A percentile compares a stretch with the other conserved stretches of the same genome.
These are phyloP conservation scores for Xylaria nigripes DNA, from an alignment of 495 filamentous ascomycete genomes.

Conservation along the genomic window DNA sequence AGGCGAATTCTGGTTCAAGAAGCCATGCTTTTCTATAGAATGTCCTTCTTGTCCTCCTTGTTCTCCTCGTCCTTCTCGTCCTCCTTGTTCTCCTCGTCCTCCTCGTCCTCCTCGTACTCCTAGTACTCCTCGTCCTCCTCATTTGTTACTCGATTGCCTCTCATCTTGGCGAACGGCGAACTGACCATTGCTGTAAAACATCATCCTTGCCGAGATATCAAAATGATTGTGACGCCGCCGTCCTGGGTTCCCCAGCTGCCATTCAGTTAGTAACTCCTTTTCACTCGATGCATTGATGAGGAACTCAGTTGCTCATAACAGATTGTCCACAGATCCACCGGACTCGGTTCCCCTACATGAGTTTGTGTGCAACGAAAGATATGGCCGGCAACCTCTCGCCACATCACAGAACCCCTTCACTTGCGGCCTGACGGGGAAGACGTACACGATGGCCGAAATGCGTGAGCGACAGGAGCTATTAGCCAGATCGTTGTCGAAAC, in stretches of 20 bases:
- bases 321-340: constrained; percentile 44
- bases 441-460: constrained; percentile 59
- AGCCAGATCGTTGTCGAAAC: constrained; percentile 61
- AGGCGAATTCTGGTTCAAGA: too few relatives aligned
- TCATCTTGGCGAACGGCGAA: background rate
- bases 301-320: constrained; percentile 3
- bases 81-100: too few relatives aligned
- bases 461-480: constrained; percentile 60
- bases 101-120: too few relatives aligned
- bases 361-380: constrained; percentile 68
- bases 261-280: constrained; percentile 31
- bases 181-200: background rate
- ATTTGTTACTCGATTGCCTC: too few relatives aligned
- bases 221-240: constrained; percentile 74
- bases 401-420: constrained; percentile 68
- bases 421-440: constrained; percentile 67
- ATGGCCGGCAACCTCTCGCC: constrained; percentile 58
- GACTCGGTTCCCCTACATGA: constrained; percentile 70
- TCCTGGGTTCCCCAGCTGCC: constrained; percentile 61
- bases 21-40: too few relatives aligned
- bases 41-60: too few relatives aligned
- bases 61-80: too few relatives aligned
- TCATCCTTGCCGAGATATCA: background rate
- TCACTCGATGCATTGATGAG: background rate
- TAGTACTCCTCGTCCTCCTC: too few relatives aligned